phyloP scores from a whole-genome alignment of 306 rosid genomes.

The Quercus variabilis region DNA sequence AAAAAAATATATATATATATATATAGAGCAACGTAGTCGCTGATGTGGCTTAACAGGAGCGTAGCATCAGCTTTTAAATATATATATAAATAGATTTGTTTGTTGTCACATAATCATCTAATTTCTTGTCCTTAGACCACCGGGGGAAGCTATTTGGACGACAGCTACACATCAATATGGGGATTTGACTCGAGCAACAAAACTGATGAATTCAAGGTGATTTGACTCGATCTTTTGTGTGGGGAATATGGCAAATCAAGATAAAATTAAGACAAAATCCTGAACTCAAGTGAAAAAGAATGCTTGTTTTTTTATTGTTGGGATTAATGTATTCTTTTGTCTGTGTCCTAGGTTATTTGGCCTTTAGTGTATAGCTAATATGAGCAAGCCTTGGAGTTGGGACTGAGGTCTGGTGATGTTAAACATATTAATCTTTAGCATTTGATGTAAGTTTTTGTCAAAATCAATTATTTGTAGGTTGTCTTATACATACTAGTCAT shows the following conservation, averaged over 20 bases:
- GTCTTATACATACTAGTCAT: neutral
- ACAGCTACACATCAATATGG: neutral
- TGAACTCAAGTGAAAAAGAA: neutral
- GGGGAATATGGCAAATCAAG: neutral
- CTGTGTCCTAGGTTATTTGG: neutral
- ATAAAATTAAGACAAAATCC: neutral
- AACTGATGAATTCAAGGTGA: neutral
- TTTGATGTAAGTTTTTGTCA: neutral
- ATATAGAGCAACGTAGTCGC: neutral
- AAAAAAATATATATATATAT: no score
- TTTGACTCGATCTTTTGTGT: neutral
- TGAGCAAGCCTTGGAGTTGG: neutral
- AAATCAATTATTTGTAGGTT: neutral
- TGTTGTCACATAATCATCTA: neutral
- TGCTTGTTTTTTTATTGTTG: neutral
- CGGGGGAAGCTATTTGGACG: neutral
- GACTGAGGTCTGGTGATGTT: neutral
- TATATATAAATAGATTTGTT: neutral
- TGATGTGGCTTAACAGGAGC: accelerated
- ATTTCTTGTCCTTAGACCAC: neutral
- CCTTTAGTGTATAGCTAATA: neutral
- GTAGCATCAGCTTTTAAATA: no score
- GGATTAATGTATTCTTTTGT: neutral
- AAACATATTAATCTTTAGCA: neutral
- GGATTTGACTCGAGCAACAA: neutral